A percentile compares a stretch with the other conserved stretches of the same genome.
Conservation (phyloP, 257 asterid genomes). For the Orobanche coerulescens region DNA sequence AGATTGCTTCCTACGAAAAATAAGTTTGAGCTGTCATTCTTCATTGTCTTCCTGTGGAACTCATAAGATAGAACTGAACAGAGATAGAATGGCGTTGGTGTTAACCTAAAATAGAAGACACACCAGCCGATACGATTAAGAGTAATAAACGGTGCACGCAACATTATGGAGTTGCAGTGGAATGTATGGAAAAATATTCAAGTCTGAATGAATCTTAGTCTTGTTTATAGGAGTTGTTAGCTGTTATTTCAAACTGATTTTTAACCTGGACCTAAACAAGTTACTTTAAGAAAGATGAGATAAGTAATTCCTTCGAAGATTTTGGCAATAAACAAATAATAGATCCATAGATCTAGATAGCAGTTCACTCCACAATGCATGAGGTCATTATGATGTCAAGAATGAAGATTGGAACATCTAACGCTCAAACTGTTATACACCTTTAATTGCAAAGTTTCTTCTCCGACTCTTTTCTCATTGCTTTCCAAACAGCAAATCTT, state of each 20-base stretch:
- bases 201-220: neutral
- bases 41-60: slow-evolving; percentile 8
- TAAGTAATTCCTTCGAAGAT: neutral
- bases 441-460: no score
- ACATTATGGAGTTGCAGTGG: no score
- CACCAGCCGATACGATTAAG: neutral
- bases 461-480: no score
- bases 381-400: no score
- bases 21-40: neutral
- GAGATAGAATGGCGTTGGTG: no score
- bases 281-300: neutral
- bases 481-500: no score
- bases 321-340: neutral
- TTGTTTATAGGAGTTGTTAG: neutral
- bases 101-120: neutral
- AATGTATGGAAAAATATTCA: neutral
- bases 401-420: no score
- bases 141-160: neutral
- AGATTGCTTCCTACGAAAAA: neutral
- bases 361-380: no score
- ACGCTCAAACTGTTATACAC: no score
- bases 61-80: neutral
- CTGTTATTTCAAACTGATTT: neutral
- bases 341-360: no score
- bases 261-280: neutral